phyloP scores from a whole-genome alignment of 805 yeast genomes.

The Schwanniomyces occidentalis region DNA sequence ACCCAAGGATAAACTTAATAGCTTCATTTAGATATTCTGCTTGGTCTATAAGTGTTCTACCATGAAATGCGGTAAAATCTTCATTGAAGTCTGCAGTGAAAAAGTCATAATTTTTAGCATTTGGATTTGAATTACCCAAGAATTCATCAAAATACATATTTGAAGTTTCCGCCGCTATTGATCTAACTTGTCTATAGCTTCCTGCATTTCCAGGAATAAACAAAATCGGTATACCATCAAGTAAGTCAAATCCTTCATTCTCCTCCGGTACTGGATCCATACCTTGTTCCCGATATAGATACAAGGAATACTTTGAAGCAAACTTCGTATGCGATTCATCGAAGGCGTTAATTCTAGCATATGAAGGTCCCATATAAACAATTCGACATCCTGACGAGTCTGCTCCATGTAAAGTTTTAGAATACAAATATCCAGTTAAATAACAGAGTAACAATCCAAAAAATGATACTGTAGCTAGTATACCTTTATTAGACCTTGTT shows the following conservation, averaged over 20 bases:
- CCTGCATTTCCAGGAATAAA: conserved; percentile 99
- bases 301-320: conserved; percentile 82
- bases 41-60: conserved; percentile 88
- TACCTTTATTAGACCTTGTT: conserved; percentile 9
- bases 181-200: conserved; percentile 82
- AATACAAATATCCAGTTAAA: conserved; percentile 15
- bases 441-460: conserved; percentile 16
- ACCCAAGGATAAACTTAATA: conserved; percentile 65
- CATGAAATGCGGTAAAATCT: conserved; percentile 95
- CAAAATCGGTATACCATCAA: conserved; percentile 80
- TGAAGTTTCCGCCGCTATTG: conserved; percentile 85
- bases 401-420: conserved; percentile 22
- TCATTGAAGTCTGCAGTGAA: conserved; percentile 94
- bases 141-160: conserved; percentile 44
- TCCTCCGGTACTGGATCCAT: conserved; percentile 55
- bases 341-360: conserved; percentile 71
- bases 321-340: conserved; percentile 67
- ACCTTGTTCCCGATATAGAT: conserved; percentile 83
- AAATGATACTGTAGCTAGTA: conserved; percentile 12
- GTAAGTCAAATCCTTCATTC: conserved; percentile 27
- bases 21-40: conserved; percentile 94
- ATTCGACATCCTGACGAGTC: conserved; percentile 54
- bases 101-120: conserved; percentile 64
- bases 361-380: conserved; percentile 82
- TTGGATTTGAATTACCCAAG: conserved; percentile 24